Evolutionary conservation across 2,329 filamentous ascomycete genomes (phyloP).

Genomic region (Fusarium fracticaudum): DNA sequence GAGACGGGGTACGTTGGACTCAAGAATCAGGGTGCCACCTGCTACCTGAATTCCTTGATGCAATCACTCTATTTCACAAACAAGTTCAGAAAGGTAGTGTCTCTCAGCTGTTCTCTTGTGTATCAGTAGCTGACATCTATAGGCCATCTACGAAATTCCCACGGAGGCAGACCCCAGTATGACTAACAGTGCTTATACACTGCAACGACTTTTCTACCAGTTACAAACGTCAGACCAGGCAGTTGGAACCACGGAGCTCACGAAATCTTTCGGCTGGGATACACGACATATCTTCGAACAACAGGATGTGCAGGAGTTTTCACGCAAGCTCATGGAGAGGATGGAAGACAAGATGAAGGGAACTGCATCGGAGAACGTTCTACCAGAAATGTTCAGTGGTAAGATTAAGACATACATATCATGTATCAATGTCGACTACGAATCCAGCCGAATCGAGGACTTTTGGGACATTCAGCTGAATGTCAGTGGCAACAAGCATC

Average conservation of each 20-base stretch:
- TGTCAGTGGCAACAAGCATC: constrained; percentile 89
- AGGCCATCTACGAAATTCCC: constrained; percentile 97
- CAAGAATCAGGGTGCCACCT: constrained; percentile 95
- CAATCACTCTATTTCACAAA: constrained; percentile 91
- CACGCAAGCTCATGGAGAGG: constrained; percentile 95
- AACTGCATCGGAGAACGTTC: constrained; percentile 86
- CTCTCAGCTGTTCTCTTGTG: not conserved
- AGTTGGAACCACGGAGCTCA: constrained; percentile 91
- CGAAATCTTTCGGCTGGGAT: constrained; percentile 97
- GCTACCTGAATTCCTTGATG: constrained; percentile 85
- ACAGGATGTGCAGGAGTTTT: constrained; percentile 97
- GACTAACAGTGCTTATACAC: constrained; percentile 89
- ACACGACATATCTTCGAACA: constrained; percentile 98
- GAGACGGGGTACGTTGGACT: constrained; percentile 97
- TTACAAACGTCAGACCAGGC: constrained; percentile 86
- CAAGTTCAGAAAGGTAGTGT: constrained; percentile 84
- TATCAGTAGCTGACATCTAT: constrained; percentile 22
- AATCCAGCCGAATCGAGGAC: constrained; percentile 93
- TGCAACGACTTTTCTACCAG: constrained; percentile 94
- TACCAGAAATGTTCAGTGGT: constrained; percentile 92
- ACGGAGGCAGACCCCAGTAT: constrained; percentile 85
- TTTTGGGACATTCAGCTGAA: constrained; percentile 99
- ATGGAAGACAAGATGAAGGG: constrained; percentile 99
- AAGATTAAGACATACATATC: constrained; percentile 99
- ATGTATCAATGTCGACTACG: constrained; percentile 98